Evolutionary conservation across 441 rosid species (phyloP), one percentile per base, ranked within the genome.

Genomic region (Pelargonium myrrhifolium): DNA sequence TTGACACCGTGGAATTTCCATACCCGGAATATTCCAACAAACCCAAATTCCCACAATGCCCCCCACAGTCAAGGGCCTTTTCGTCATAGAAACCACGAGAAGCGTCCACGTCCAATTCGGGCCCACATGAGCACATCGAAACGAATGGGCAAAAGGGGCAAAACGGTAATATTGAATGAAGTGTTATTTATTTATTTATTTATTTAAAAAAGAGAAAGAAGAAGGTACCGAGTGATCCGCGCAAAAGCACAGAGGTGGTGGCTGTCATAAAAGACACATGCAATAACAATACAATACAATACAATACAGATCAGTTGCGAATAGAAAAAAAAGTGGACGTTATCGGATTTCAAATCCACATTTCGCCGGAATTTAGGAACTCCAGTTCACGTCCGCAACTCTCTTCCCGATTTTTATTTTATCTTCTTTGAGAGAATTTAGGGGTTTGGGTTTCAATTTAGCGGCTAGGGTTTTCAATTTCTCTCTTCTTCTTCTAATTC

Each of bases 261-360:
- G 79, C 73, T 70, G 72, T 58, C 15, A 58, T 58, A 74, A 67
- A 68, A 72, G 60, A 64, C 60, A 9, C 26, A 22, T n/a, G n/a
- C n/a, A n/a, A n/a, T n/a, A n/a, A n/a, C n/a, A n/a, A n/a, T n/a
- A n/a, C n/a, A n/a, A n/a, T 22, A 22, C 26, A 22, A 35, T 35
- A 35, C 40, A 35, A 35, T 35, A 35, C 40, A 35, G 40, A 35
- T 35, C 35, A 58, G 62, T 58, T 58, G 62, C 62, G 1, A 22
- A 22, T 22, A 55, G 77, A 58, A 74, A 72, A 68, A 49, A 69
- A 49, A 60, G 71, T 72, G 53, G 87, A 82, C 87, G 91, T 89
- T 86, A 79, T 72, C 91, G 98, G 98, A 88, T 83, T 84, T 77
- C 73, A 92, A 92, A 79, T 49, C 72, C 65, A 71, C 77, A 78